Evolutionary conservation across 2,329 filamentous ascomycete species (phyloP), one percentile per base, ranked within the genome.

Genomic region (Ampelomyces quisqualis): DNA sequence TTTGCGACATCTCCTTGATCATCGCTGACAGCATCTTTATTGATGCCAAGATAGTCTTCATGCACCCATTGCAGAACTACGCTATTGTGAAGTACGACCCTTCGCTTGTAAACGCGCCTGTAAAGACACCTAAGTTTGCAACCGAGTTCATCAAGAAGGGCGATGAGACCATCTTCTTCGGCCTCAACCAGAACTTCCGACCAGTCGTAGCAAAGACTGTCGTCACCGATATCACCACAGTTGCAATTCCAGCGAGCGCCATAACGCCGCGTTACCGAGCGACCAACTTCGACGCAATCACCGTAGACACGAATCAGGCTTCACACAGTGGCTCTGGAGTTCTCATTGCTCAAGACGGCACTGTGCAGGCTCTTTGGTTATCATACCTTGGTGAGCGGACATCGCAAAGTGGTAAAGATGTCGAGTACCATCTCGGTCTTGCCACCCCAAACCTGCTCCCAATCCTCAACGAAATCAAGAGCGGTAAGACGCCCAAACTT

Each of bases 21-120:
- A 94, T 98, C 56, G 93, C 93, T 17, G 93, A 98, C 67, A 95
- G 90, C 3, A 89, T 98, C 60, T 88, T 95, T 40, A 87, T 97
- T 8, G 86, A 91, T 55, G 93, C 87, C 57, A 95, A 94, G 70
- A 87, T 98, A 4, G 80, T 97, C 10, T 98, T 98, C 75, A 76
- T 98, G 67, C 93, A 98, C 64, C 93, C 93, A 10, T 76, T 98
- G 38, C 93, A 97, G 66, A 98, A 98, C 69, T 98, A 97, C 68
- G 88, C 87, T 53, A 86, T 98, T 58, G 82, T 98, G 57, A 86
- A 95, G 71, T 98, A 98, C 66, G 91, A 98, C 64, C 88, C 93
- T 2, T 82, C 80, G 26, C 79, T 98, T 13, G 94, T 97, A n/a
- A 82, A 95, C 60, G 93, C 91, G 2, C 90, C 93, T 1, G 90